Evolutionary conservation across 495 filamentous ascomycete species (phyloP).

Genomic region (Neurospora africana): DNA sequence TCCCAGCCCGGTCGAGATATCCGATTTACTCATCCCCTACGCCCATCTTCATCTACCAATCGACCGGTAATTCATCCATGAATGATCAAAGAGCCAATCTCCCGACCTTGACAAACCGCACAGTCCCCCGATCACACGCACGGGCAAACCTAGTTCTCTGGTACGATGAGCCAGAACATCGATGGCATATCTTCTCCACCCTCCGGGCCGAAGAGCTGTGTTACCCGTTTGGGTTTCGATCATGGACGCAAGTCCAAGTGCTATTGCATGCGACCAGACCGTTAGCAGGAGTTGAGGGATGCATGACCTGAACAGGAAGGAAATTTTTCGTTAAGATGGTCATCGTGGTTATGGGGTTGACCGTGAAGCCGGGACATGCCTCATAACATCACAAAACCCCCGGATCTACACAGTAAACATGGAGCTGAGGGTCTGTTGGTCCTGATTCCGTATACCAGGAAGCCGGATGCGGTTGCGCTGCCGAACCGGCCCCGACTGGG

Average conservation of each 20-base stretch:
- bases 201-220: not conserved
- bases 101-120: not conserved
- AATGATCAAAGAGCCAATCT: not conserved
- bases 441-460: not conserved
- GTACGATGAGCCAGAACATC: not conserved
- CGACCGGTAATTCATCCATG: not conserved
- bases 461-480: not conserved
- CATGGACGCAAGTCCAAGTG: not conserved
- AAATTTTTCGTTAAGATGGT: not conserved
- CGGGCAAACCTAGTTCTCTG: not conserved
- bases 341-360: not conserved
- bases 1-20: not conserved
- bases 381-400: not conserved
- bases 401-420: not conserved
- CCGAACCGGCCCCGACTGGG: not conserved
- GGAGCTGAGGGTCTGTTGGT: not conserved
- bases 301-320: not conserved
- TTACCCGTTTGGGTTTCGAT: not conserved
- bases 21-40: not conserved
- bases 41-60: not conserved
- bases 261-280: not conserved
- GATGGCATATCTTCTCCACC: not conserved
- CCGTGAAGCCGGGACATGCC: not conserved
- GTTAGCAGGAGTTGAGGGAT: not conserved
- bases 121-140: not conserved